phyloP scores from a whole-genome alignment of 495 filamentous ascomycete species.

The Xylaria bambusicola region DNA sequence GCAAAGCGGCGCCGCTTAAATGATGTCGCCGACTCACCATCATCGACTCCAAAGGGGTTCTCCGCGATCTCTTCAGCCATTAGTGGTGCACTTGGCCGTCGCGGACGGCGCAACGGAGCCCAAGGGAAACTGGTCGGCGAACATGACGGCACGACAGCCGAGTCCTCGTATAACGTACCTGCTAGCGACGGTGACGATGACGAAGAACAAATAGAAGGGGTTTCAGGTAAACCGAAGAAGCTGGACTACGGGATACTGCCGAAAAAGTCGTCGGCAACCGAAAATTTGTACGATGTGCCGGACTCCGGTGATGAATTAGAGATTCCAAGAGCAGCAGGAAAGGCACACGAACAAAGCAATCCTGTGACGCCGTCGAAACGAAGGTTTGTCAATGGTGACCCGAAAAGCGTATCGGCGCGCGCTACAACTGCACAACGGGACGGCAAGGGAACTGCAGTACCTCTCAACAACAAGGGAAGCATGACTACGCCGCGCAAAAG shows the following conservation, averaged over 20 bases:
- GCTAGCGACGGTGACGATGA: constrained; percentile 13
- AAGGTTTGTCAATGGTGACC: constrained; percentile 14
- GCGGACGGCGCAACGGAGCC: constrained; percentile 11
- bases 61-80: constrained; percentile 31
- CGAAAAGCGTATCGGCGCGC: constrained; percentile 15
- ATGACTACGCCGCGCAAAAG: constrained; percentile 25
- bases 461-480: not conserved
- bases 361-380: constrained; percentile 20
- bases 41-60: constrained; percentile 27
- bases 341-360: constrained; percentile 12
- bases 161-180: constrained; percentile 29
- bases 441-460: not conserved
- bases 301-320: constrained; percentile 41
- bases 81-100: constrained; percentile 16
- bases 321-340: not conserved
- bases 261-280: constrained; percentile 23
- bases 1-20: constrained; percentile 39
- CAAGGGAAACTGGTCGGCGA: constrained; percentile 2
- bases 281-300: constrained; percentile 43
- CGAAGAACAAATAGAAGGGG: constrained; percentile 23
- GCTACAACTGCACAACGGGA: not conserved
- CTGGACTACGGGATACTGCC: constrained; percentile 15
- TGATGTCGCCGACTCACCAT: constrained; percentile 17
- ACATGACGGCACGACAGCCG: constrained; percentile 12
- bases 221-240: constrained; percentile 19